These are phyloP conservation scores for Calonectria pseudoreteaudii DNA, from an alignment of 2,329 filamentous ascomycete genomes.

Conservation along the genomic window DNA sequence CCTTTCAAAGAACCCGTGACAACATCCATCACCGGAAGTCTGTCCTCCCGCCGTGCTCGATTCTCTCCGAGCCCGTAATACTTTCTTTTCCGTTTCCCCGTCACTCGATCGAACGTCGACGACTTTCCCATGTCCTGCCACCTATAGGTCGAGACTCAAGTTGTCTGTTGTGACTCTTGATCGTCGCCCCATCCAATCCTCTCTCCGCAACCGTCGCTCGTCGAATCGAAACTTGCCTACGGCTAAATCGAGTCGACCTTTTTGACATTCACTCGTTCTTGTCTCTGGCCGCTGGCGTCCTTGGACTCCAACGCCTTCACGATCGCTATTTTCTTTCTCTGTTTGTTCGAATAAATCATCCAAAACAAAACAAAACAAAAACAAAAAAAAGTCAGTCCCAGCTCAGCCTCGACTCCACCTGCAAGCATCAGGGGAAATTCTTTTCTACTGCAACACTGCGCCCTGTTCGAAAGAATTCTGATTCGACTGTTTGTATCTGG, in stretches of 20 bases:
- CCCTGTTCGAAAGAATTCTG: neutral
- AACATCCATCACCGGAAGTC: constrained; percentile 40
- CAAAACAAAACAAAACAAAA: constrained; percentile 32
- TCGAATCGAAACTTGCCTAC: constrained; percentile 49
- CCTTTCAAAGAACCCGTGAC: constrained; percentile 41
- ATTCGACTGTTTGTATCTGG: neutral
- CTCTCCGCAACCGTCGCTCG: constrained; percentile 36
- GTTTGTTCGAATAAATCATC: constrained; percentile 22
- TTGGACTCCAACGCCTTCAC: constrained; percentile 53
- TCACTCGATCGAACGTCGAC: constrained; percentile 38
- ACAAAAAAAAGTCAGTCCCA: constrained; percentile 42
- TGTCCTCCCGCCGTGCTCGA: constrained; percentile 37
- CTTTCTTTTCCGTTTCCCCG: constrained; percentile 29
- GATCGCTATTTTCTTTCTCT: constrained; percentile 50
- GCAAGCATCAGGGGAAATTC: constrained; percentile 16
- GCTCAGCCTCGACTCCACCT: constrained; percentile 17
- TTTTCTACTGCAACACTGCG: neutral
- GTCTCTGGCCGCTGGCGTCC: constrained; percentile 69
- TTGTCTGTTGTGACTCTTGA: constrained; percentile 48
- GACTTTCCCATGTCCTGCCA: constrained; percentile 48
- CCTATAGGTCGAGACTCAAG: constrained; percentile 46
- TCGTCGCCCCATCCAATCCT: constrained; percentile 38
- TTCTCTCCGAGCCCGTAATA: constrained; percentile 45
- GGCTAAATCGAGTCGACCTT: constrained; percentile 60
- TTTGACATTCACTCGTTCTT: constrained; percentile 55